A percentile compares a stretch with the other conserved stretches of the same genome.
Conservation (phyloP, 352 stramenopile species). For the Phytopythium boreale region DNA sequence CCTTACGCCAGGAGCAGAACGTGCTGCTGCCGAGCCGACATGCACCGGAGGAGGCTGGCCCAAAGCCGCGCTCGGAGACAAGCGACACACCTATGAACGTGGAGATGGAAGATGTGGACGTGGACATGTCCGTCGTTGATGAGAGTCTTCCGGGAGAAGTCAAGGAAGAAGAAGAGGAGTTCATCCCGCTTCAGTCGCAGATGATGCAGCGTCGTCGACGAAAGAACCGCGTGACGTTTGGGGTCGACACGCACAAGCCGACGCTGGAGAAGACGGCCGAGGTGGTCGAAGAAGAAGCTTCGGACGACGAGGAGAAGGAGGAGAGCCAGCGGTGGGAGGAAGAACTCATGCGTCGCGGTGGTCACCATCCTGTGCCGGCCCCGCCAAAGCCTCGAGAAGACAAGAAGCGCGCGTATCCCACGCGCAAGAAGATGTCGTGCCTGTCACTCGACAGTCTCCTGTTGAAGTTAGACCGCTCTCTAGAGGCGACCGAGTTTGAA, state of each 20-base stretch:
- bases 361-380: slow-evolving; percentile 22
- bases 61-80: background rate
- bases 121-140: slow-evolving; percentile 10
- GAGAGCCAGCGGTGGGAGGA: slow-evolving; percentile 66
- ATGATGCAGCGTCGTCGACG: slow-evolving; percentile 36
- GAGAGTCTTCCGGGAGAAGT: slow-evolving; percentile 19
- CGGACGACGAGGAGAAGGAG: slow-evolving; percentile 41
- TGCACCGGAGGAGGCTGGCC: slow-evolving; percentile 5
- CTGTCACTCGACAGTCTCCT: slow-evolving; percentile 51
- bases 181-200: slow-evolving; percentile 58
- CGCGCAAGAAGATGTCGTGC: slow-evolving; percentile 36
- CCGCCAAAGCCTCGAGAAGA: slow-evolving; percentile 9
- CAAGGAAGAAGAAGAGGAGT: slow-evolving; percentile 36
- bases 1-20: slow-evolving; percentile 65
- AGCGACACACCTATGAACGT: slow-evolving; percentile 1
- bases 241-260: slow-evolving; percentile 20
- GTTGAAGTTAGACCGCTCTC: slow-evolving; percentile 40
- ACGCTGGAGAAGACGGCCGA: slow-evolving; percentile 37
- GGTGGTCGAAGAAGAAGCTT: slow-evolving; percentile 42
- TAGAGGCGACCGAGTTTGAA: slow-evolving; percentile 44
- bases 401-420: slow-evolving; percentile 40
- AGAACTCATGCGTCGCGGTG: slow-evolving; percentile 72
- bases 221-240: slow-evolving; percentile 68
- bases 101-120: slow-evolving; percentile 29
- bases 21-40: slow-evolving; percentile 26